Evolutionary conservation across 768 basidiomycete species (phyloP).

Genomic region (Suillus cothurnatus): DNA sequence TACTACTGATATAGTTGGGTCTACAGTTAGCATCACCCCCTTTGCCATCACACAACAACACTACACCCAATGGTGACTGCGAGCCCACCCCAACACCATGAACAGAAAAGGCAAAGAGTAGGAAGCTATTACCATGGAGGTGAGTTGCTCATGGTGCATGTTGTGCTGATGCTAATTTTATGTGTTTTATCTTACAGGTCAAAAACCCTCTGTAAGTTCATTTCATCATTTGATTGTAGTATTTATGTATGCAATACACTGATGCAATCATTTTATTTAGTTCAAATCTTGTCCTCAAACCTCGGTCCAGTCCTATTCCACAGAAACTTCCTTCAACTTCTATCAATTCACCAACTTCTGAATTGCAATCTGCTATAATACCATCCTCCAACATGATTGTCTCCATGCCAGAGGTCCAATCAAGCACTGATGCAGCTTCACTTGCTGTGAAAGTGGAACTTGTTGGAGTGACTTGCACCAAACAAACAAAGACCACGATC

Average conservation of each 20-base stretch:
- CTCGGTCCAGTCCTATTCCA: neutral
- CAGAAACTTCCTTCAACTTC: neutral
- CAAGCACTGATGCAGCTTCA: too few species aligned
- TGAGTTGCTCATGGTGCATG: neutral
- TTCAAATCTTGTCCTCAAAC: neutral
- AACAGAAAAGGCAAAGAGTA: neutral
- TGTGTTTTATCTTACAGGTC: neutral
- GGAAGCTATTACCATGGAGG: neutral
- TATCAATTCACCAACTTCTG: too few species aligned
- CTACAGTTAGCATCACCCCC: too few species aligned
- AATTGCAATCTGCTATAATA: neutral
- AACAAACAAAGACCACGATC: too few species aligned
- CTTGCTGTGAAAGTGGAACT: too few species aligned
- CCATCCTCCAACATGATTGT: conserved; percentile 30
- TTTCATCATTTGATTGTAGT: neutral
- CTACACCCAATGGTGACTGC: too few species aligned
- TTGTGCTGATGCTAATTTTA: neutral
- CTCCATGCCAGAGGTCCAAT: neutral
- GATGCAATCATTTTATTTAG: neutral
- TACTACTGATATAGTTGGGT: too few species aligned
- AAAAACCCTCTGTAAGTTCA: neutral
- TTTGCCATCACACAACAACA: too few species aligned
- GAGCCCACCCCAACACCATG: too few species aligned
- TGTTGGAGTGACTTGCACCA: too few species aligned
- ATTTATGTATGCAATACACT: neutral